Conservation (phyloP, 805 yeast genomes). For the Hanseniaspora lachancei region DNA sequence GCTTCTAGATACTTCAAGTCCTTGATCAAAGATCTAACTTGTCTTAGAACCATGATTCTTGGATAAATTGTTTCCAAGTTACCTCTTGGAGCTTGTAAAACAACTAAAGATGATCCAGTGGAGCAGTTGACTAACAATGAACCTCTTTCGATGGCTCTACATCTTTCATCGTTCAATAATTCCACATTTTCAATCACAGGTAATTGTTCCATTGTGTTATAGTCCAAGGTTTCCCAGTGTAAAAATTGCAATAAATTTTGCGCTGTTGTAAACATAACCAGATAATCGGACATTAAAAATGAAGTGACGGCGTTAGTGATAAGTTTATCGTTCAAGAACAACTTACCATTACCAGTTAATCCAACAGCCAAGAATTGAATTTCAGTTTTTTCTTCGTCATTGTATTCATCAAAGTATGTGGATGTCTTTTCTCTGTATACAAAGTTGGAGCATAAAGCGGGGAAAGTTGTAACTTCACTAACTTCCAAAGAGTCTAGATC, state of each 20-base stretch:
- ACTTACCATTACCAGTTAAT: constrained; percentile 58
- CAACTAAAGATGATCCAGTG: constrained; percentile 71
- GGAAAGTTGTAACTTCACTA: constrained; percentile 39
- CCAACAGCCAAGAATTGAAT: constrained; percentile 46
- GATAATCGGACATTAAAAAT: constrained; percentile 53
- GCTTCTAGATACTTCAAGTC: constrained; percentile 54
- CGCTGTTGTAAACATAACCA: constrained; percentile 74
- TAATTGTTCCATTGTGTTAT: constrained; percentile 26
- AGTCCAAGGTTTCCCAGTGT: constrained; percentile 41
- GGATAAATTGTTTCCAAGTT: constrained; percentile 90
- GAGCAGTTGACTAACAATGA: constrained; percentile 68
- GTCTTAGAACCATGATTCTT: constrained; percentile 76
- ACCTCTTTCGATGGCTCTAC: constrained; percentile 82
- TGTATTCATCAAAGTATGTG: constrained; percentile 7
- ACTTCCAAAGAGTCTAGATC: constrained; percentile 19
- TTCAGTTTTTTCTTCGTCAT: constrained; percentile 22
- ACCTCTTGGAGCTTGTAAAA: constrained; percentile 91
- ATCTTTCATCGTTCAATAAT: constrained; percentile 55
- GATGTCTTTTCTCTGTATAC: constrained; percentile 30
- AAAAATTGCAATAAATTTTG: constrained; percentile 71
- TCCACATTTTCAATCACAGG: constrained; percentile 26
- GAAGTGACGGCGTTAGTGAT: constrained; percentile 73
- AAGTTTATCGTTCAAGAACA: constrained; percentile 48
- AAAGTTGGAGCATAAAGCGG: constrained; percentile 54
- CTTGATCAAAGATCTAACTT: constrained; percentile 59